Percentiles rank a stretch among this genome's conserved stretches.
Evolutionary conservation across 2,329 filamentous ascomycete genomes (phyloP).

Genomic region (Aspergillus fumigatiaffinis): DNA sequence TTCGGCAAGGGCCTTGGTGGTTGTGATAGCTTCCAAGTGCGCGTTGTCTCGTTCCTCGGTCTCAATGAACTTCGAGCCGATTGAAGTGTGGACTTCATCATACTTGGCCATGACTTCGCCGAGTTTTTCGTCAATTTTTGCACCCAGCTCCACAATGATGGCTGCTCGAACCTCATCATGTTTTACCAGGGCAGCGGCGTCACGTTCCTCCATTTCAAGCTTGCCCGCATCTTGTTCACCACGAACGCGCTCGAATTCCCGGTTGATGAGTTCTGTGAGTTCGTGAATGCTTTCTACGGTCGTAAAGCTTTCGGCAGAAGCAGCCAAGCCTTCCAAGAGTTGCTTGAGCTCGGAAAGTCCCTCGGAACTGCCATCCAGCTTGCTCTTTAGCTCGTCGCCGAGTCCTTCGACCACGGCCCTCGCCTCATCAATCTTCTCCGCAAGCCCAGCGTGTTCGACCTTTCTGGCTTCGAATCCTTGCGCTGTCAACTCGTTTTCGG

Average conservation of each 20-base stretch:
- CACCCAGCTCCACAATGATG: slow-evolving; percentile 51
- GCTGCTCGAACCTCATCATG: slow-evolving; percentile 56
- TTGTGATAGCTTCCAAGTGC: slow-evolving; percentile 68
- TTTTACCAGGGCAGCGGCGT: slow-evolving; percentile 53
- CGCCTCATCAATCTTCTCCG: slow-evolving; percentile 74
- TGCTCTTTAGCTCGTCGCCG: slow-evolving; percentile 69
- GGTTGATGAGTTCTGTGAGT: slow-evolving; percentile 70
- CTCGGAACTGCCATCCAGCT: slow-evolving; percentile 69
- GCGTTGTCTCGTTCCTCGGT: slow-evolving; percentile 69
- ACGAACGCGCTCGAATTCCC: slow-evolving; percentile 83
- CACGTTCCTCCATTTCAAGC: slow-evolving; percentile 66
- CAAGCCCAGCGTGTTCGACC: slow-evolving; percentile 73
- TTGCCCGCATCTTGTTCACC: slow-evolving; percentile 75
- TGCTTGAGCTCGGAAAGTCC: slow-evolving; percentile 58
- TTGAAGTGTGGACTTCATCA: slow-evolving; percentile 72
- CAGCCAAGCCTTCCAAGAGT: slow-evolving; percentile 65
- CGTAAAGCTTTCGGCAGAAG: slow-evolving; percentile 46
- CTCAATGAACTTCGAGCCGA: slow-evolving; percentile 69
- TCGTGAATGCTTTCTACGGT: slow-evolving; percentile 63
- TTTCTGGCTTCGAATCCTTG: slow-evolving; percentile 82
- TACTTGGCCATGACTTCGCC: slow-evolving; percentile 80
- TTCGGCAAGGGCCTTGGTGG: slow-evolving; percentile 75
- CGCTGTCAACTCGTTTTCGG: slow-evolving; percentile 67
- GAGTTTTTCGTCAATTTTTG: slow-evolving; percentile 71
- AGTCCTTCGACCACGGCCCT: slow-evolving; percentile 74